Evolutionary conservation across 257 asterid species (phyloP).

Genomic region (Petrea volubilis): DNA sequence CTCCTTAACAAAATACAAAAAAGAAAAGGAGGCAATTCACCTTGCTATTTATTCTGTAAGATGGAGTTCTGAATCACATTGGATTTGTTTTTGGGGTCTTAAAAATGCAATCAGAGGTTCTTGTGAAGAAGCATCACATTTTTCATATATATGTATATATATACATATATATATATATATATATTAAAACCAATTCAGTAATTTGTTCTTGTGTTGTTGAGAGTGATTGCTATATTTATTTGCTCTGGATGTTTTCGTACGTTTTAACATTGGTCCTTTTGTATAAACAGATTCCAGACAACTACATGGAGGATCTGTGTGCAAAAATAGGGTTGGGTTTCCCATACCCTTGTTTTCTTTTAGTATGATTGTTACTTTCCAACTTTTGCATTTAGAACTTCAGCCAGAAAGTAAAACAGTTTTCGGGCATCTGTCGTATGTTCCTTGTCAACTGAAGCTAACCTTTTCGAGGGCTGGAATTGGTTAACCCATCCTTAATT

Average conservation of each 20-base stretch:
- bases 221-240: not conserved
- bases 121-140: not conserved
- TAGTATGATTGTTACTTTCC: not conserved
- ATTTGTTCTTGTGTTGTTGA: not conserved
- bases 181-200: not conserved
- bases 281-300: slow-evolving; percentile 59
- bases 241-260: not conserved
- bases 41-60: not conserved
- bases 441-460: not conserved
- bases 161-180: too few species aligned
- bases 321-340: slow-evolving; percentile 67
- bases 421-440: not conserved
- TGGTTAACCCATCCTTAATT: not conserved
- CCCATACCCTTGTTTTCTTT: not conserved
- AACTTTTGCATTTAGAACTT: slow-evolving; percentile 6
- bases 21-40: too few species aligned
- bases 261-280: slow-evolving; percentile 19
- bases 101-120: not conserved
- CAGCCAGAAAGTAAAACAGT: not conserved
- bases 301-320: slow-evolving; percentile 77
- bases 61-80: not conserved
- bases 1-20: slow-evolving; percentile 9
- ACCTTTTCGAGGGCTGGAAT: slow-evolving; percentile 1
- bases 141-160: not conserved
- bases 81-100: not conserved